Conservation (phyloP, 139 green algal genomes). For the Chlamydomonas sp. region DNA sequence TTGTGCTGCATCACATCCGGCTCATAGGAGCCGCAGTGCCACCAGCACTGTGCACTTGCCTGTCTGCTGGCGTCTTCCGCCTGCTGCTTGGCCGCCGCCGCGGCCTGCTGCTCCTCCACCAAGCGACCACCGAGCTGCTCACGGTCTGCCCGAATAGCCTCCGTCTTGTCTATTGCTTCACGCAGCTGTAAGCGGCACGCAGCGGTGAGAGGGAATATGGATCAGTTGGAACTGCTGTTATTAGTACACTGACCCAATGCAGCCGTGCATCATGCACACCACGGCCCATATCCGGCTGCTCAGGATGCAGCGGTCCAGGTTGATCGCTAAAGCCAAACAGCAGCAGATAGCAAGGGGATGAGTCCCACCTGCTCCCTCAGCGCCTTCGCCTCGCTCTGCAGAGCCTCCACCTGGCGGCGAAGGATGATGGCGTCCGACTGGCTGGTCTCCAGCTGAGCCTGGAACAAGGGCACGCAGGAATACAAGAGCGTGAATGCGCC, state of each 20-base stretch:
- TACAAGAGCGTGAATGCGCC: background rate
- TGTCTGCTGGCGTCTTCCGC: background rate
- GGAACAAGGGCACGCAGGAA: background rate
- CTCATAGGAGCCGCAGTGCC: background rate
- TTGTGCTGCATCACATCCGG: background rate
- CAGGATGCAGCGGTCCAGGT: background rate
- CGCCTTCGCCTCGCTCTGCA: background rate
- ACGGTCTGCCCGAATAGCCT: background rate
- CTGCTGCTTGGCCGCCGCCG: background rate
- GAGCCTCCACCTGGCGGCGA: slow-evolving; percentile 12
- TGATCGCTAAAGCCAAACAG: background rate
- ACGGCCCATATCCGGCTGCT: too few relatives aligned
- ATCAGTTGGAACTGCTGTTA: too few relatives aligned
- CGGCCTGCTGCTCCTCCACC: slow-evolving; percentile 17
- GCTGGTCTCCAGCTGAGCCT: slow-evolving; percentile 32
- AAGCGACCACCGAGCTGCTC: background rate
- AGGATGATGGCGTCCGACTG: slow-evolving; percentile 7
- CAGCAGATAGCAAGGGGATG: background rate
- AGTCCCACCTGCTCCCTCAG: slow-evolving; percentile 9
- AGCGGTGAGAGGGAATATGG: too few relatives aligned
- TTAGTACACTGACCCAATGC: too few relatives aligned
- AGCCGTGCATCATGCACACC: too few relatives aligned
- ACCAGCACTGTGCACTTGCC: background rate
- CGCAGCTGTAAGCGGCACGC: slow-evolving; percentile 1
- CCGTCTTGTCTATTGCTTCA: background rate